phyloP scores from a whole-genome alignment of 371 early-diverging fungal species.

The Synchytrium microbalum region DNA sequence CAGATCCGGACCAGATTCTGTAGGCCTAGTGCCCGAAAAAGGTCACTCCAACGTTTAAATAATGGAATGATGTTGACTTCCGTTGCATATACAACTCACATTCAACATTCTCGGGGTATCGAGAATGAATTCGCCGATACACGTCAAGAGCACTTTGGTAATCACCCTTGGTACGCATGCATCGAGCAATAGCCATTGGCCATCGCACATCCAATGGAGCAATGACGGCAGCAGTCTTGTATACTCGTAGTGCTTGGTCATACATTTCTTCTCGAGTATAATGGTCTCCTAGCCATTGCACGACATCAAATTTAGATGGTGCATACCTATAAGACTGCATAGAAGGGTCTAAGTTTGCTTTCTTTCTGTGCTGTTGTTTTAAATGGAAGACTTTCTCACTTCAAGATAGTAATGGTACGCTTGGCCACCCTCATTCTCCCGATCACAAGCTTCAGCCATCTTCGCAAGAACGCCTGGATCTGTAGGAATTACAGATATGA shows the following conservation, averaged over 20 bases:
- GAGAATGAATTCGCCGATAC: slow-evolving; percentile 37
- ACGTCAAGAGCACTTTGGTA: slow-evolving; percentile 41
- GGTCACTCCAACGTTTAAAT: neutral
- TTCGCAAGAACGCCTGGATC: slow-evolving; percentile 41
- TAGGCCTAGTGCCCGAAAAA: slow-evolving; percentile 26
- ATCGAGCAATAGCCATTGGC: slow-evolving; percentile 47
- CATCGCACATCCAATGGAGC: slow-evolving; percentile 42
- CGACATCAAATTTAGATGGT: slow-evolving; percentile 40
- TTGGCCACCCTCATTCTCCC: slow-evolving; percentile 40
- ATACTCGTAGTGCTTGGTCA: slow-evolving; percentile 49
- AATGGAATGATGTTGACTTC: no score
- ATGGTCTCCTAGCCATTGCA: slow-evolving; percentile 47
- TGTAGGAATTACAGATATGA: slow-evolving; percentile 46
- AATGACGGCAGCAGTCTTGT: slow-evolving; percentile 35
- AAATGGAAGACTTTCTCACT: slow-evolving; percentile 11
- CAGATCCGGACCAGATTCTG: slow-evolving; percentile 46
- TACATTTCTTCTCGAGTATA: slow-evolving; percentile 48
- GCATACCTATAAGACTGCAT: slow-evolving; percentile 40
- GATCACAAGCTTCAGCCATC: slow-evolving; percentile 37
- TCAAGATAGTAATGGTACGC: slow-evolving; percentile 51
- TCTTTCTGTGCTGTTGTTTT: neutral
- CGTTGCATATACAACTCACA: slow-evolving; percentile 21
- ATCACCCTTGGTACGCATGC: slow-evolving; percentile 39
- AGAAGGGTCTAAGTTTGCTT: neutral
- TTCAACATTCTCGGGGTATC: slow-evolving; percentile 44